Evolutionary conservation across 2,329 filamentous ascomycete species (phyloP), one percentile per base, ranked within the genome.

Genomic region (Ascochyta koolunga): DNA sequence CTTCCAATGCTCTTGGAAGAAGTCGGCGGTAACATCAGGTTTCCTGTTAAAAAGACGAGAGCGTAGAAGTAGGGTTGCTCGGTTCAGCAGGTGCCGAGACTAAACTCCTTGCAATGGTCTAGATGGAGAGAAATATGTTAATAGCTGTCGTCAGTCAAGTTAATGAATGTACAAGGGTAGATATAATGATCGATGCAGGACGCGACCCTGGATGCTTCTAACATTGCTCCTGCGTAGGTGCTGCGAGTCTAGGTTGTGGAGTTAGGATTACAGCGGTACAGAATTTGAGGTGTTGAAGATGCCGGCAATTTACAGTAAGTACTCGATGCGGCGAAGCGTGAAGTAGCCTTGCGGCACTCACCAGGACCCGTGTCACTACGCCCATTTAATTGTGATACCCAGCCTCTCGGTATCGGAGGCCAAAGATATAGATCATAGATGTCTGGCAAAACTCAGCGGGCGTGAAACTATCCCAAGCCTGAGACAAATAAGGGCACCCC

Each of bases 1-100:
- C 42, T 54, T 50, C 58, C 57, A 60, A 19, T 60, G 52, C 24
- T 31, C 21, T 25, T 59, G 48, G 32, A 56, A 59, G 36, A 42
- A 54, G 10, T 47, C 49, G 3, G 48, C 48, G 4, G 52, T 50
- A 27, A 59, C 25, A 10, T 43, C 31, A 7, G 35, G 38, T 4
- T 51, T 56, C 35, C 39, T 41, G 33, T 43, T 47, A 56, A 54
- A 29, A 54, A 27, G 32, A 54, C 38, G 19, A 44, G 32, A 24
- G 36, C 25, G n/a, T 33, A 24, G 18, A 54, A 43, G 33, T 54
- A 49, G 13, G 45, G 35, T 33, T 31, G 45, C 38, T 21, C 38
- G 24, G 27, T 33, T 25, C 19, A 21, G 11, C 18, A 15, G 5
- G 35, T 37, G 2, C 18, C 9, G 18, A 37, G 35, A 21, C 35